Evolutionary conservation across 148 eudicot species (phyloP), one percentile per base, ranked within the genome.

Genomic region (Amaranthus cruentus): DNA sequence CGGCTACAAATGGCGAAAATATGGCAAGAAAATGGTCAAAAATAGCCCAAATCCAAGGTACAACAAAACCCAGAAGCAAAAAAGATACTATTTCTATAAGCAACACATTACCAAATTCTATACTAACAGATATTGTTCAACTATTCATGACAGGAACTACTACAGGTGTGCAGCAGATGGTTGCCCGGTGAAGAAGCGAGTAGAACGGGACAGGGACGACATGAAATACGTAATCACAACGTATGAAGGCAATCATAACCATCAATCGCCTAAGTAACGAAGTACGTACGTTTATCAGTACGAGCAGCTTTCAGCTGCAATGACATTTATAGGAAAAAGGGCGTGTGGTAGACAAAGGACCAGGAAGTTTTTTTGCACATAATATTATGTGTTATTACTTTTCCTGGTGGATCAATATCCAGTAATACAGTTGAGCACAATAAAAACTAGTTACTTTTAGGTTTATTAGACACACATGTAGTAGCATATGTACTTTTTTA

Each of bases 1-100:
- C 68, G 96, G 96, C n/a, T 90, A 76, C 70, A 90, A 87, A 70
- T 90, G 96, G 92, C 82, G 92, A 80, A 90, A 90, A 67, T 90
- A 88, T 62, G 96, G 96, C 6, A 90, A 90, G 71, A 90, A 90
- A 86, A 90, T 79, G 96, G 96, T 90, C 60, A 90, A 90, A 73
- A 85, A 87, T 78, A 90, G 84, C 84, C 96, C 96, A 6, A 83
- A 86, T 55, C 92, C 92, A 78, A 90, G 96, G 96, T 90, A 48
- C 2, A 44, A 12, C 47, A 47, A 38, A 5, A 38, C 38, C 11
- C 11, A 7, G 15, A 47, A 9, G 18, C 13, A 7, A 15, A 28
- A 28, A 28, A 28, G 38, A 28, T 28, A 28, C 38, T 28, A 28
- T 28, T 28, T 28, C 28, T 50, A 49, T 50, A 18, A 8, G 15